Evolutionary conservation across 139 green algal species (phyloP).

Genomic region (Zygnema circumcarinatum): DNA sequence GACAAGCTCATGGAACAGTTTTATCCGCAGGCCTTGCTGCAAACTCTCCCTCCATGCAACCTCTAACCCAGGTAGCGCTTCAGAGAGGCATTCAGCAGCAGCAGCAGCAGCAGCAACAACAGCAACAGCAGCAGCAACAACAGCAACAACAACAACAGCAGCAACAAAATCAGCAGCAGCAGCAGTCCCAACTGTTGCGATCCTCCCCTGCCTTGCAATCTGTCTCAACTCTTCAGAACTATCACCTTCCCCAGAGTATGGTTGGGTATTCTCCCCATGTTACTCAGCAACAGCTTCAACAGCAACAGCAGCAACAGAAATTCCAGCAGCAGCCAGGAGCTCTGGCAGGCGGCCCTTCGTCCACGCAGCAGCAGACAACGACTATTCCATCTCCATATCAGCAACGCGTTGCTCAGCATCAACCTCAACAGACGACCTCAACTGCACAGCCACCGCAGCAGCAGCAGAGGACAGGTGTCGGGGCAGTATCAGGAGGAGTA

Average conservation of each 20-base stretch:
- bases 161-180: not conserved
- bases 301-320: not conserved
- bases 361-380: not conserved
- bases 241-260: not conserved
- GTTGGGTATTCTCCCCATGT: not conserved
- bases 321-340: not conserved
- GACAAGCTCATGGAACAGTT: not conserved
- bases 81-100: not conserved
- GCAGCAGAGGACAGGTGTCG: not conserved
- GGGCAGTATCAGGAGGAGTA: not conserved
- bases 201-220: not conserved
- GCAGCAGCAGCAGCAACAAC: not conserved
- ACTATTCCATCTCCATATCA: not conserved
- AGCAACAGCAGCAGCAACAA: not conserved
- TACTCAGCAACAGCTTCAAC: not conserved
- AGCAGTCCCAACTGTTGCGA: not conserved
- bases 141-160: too few relatives aligned
- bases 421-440: not conserved
- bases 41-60: not conserved
- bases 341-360: not conserved
- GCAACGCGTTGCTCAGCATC: not conserved
- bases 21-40: not conserved
- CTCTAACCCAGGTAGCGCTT: not conserved
- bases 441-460: slow-evolving; percentile 11
- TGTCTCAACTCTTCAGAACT: not conserved